Base-by-base conservation (phyloP, 2,329 filamentous ascomycete species). In the Colletotrichum camelliae region DNA sequence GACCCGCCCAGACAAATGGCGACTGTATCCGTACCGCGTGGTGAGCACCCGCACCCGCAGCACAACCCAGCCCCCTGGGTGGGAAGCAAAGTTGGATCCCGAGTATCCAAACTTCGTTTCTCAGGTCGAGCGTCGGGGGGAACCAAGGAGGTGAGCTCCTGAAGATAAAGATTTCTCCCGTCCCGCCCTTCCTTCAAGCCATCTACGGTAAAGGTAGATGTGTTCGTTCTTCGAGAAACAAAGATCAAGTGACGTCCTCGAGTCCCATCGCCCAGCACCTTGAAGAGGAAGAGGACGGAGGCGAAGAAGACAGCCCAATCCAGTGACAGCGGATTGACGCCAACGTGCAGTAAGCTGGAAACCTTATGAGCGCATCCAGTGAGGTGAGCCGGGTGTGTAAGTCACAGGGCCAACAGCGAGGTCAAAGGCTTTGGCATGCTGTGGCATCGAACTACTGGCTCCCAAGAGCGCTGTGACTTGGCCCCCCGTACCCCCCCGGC, bases 1-100 rank as follows among this genome's bases (percentile, higher is more conserved):
- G 70, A 75, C 74, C 70, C 74, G 74, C 74, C 68, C 70, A 43
- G 35, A 33, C 65, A 62, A 58, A 75, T 65, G 74, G 74, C 65
- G 60, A 58, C 31, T 31, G 15, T 72, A 24, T 24, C 24, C 24
- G 24, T 24, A 62, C 29, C 52, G 52, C n/a, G n/a, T 52, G 43
- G 43, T 52, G 43, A 52, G 43, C 43, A 52, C 43, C 43, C 43
- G 43, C 43, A 21, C n/a, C n/a, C 43, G 43, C 43, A 52, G 68
- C 68, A 61, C 55, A 62, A 72, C 62, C 67, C 62, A 75, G 74
- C 74, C 70, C 70, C 70, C 73, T 60, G 58, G 70, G 68, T 33
- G 39, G 62, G 24, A 35, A 64, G 43, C 43, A 52, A 75, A 66
- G 33, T 39, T 21, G 58, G 48, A 67, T 39, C 57, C 69, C 33